Base-by-base conservation (phyloP, 805 yeast species). In the Lachancea sp. region DNA sequence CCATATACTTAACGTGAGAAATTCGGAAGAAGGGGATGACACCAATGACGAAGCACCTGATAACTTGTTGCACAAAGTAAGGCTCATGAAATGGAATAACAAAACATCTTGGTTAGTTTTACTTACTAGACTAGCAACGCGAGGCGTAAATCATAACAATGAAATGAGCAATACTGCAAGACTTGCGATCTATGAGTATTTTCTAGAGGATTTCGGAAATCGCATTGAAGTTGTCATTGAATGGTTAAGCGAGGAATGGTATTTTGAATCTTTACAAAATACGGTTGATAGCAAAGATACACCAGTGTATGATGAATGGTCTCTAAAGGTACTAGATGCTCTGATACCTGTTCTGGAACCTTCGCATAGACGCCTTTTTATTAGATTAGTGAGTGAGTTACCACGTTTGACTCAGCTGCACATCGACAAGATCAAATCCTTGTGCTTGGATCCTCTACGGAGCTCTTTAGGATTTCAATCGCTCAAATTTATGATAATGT, bases 171-270 rank as follows among this genome's bases (percentile, higher is more conserved):
- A 77, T 40, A 56, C 77, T 45, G 75, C 90, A 9, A 71, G 96
- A 50, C 77, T 74, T 17, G 75, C 86, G 17, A 64, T 92, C 8
- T 80, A 82, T 45, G 77, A 79, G 13, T 84, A 82, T 56, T 80
- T 87, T 41, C 68, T 85, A 52, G 79, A 72, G 8, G 85, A 83
- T 54, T 78, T 89, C 51, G 82, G 82, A 41, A 69, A 68, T 8
- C 68, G 90, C 25, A 71, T 89, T 9, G 94, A 85, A 43, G 63
- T 81, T 25, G 78, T 87, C 15, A 78, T 90, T 28, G 88, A 83
- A 47, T 92, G 99, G 99, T 65, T 92, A 41, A 89, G 83, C 53
- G 98, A 92, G 63, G 98, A 92, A 60, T 92, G 96, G 94, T 80
- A 77, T 63, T 68, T 76, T 36, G 84, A 80, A 54, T 64, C 51